Percentiles rank a stretch among this genome's conserved stretches.
Conservation (phyloP, 1,139 yeast genomes). For the Arxiozyma slooffiae region DNA sequence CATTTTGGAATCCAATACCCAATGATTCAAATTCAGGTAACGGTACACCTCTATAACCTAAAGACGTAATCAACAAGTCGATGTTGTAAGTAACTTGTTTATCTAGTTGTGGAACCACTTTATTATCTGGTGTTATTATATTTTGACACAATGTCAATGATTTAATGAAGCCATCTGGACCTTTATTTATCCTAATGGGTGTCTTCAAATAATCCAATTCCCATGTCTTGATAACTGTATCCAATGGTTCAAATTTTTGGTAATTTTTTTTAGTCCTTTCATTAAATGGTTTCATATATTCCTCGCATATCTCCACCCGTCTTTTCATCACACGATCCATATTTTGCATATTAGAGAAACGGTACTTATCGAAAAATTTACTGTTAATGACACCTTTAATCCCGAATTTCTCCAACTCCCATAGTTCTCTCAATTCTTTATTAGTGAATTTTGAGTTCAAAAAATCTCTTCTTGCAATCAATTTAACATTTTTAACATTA, state of each 20-base stretch:
- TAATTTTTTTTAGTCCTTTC: slow-evolving; percentile 22
- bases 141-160: slow-evolving; percentile 31
- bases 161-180: slow-evolving; percentile 31
- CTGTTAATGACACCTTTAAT: slow-evolving; percentile 48
- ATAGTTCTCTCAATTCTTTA: slow-evolving; percentile 79
- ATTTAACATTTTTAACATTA: slow-evolving; percentile 50
- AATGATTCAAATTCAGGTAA: slow-evolving; percentile 45
- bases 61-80: slow-evolving; percentile 70
- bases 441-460: slow-evolving; percentile 82
- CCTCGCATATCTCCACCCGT: slow-evolving; percentile 52
- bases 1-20: slow-evolving; percentile 50
- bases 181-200: slow-evolving; percentile 48
- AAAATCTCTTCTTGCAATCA: slow-evolving; percentile 81
- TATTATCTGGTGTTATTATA: slow-evolving; percentile 30
- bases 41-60: slow-evolving; percentile 73
- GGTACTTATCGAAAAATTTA: slow-evolving; percentile 35
- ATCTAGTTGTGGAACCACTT: slow-evolving; percentile 31
- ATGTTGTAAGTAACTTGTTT: slow-evolving; percentile 35
- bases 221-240: slow-evolving; percentile 44
- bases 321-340: slow-evolving; percentile 58
- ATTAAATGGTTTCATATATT: slow-evolving; percentile 36
- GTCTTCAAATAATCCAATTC: slow-evolving; percentile 56
- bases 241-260: slow-evolving; percentile 21
- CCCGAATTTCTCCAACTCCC: slow-evolving; percentile 50
- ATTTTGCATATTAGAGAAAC: slow-evolving; percentile 33